Conservation (phyloP, 495 filamentous ascomycete genomes). For the Penicillium robsamsonii region DNA sequence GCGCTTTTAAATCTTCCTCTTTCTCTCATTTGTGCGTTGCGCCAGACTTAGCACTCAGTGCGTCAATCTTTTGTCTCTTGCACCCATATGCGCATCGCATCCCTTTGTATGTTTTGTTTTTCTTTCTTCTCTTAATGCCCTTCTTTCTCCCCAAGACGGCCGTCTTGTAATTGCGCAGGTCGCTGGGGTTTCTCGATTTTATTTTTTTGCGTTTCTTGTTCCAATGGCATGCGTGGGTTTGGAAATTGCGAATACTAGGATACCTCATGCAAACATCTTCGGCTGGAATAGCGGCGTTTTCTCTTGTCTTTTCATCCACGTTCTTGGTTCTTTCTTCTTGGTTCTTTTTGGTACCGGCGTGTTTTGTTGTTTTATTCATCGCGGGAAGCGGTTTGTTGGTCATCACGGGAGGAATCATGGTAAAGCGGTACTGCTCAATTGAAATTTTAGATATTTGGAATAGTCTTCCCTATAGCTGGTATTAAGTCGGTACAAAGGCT, state of each 20-base stretch:
- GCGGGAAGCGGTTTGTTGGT: neutral
- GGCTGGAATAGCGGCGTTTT: constrained; percentile 11
- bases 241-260: constrained; percentile 13
- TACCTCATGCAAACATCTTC: constrained; percentile 10
- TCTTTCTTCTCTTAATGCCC: neutral
- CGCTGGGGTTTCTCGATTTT: constrained; percentile 5
- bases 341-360: neutral
- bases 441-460: neutral
- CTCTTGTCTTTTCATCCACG: neutral
- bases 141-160: neutral
- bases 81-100: neutral
- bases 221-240: constrained; percentile 12
- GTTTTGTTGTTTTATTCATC: neutral
- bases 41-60: neutral
- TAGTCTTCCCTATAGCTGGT: neutral
- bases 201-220: neutral
- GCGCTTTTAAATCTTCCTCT: neutral
- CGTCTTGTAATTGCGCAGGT: constrained; percentile 11
- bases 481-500: neutral
- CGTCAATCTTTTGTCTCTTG: neutral
- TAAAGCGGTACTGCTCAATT: neutral
- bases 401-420: constrained; percentile 1
- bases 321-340: constrained; percentile 15
- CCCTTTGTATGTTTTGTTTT: neutral
- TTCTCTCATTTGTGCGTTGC: neutral